These are phyloP conservation scores for Suillus alpinus DNA, from an alignment of 768 basidiomycete genomes.

Conservation along the genomic window DNA sequence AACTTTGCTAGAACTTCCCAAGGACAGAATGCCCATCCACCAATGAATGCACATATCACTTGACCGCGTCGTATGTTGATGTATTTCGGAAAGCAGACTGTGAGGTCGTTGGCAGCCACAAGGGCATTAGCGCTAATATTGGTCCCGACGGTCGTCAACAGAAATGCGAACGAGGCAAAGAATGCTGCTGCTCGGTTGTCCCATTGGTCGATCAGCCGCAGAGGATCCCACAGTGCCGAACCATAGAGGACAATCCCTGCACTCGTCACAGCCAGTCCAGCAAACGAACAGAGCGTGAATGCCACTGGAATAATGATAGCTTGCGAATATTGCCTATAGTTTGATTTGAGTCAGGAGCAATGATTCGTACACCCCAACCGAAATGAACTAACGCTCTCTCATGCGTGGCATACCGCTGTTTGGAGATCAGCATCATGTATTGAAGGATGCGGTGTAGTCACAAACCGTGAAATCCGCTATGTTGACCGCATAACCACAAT, in stretches of 20 bases:
- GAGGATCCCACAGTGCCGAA: conserved; percentile 67
- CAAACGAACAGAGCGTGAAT: conserved; percentile 75
- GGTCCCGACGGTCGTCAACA: conserved; percentile 33
- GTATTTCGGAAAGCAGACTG: conserved; percentile 69
- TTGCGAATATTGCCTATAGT: conserved; percentile 66
- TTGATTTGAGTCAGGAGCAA: conserved; percentile 1
- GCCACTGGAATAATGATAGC: conserved; percentile 70
- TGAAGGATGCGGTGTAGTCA: not conserved
- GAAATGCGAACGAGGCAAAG: conserved; percentile 75
- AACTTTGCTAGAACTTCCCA: conserved; percentile 75
- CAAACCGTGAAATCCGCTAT: conserved; percentile 80
- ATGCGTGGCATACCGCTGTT: conserved; percentile 68
- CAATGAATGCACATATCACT: conserved; percentile 73
- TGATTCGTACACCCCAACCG: not conserved
- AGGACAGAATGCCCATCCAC: conserved; percentile 82
- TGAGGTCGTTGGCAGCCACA: conserved; percentile 81
- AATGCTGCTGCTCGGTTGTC: conserved; percentile 84
- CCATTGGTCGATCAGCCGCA: conserved; percentile 75
- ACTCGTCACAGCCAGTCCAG: conserved; percentile 79
- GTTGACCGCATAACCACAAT: conserved; percentile 71
- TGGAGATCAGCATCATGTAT: conserved; percentile 14
- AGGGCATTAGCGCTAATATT: conserved; percentile 63
- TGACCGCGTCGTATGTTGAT: conserved; percentile 83
- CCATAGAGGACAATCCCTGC: conserved; percentile 73
- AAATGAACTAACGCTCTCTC: conserved; percentile 48